Evolutionary conservation across 768 basidiomycete species (phyloP), one percentile per base, ranked within the genome.

Genomic region (Kwoniella dendrophila): DNA sequence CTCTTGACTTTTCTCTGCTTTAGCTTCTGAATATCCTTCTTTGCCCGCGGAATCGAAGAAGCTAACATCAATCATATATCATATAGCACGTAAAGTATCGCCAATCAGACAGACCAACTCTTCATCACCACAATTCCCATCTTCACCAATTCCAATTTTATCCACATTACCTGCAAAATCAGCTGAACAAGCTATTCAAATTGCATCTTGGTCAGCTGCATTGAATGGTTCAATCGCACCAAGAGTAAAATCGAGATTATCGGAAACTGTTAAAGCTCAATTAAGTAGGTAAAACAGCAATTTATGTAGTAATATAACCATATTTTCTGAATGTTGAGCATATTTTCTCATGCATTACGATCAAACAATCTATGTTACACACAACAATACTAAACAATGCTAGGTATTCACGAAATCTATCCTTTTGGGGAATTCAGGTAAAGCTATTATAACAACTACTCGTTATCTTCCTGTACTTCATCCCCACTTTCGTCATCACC

Each of bases 191-290:
- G 60, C 60, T 41, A 47, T 56, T 8, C 52, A 56, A 30, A 38
- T 54, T 20, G 60, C 60, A 2, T 54, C 60, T 0, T 62, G 60
- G 60, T 4, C 53, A 10, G 60, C 60, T 5, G 60, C 60, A 2
- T 18, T 62, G 24, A 62, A 62, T 22, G 49, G 49, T 1, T 55
- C 53, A 8, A 62, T 62, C 33, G n/a, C 36, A 6, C 20, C 40
- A 2, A 26, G 33, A 26, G 50, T 47, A 1, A 62, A 62, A 27
- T n/a, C 27, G 6, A 22, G 33, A 24, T 24, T 62, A 24, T 32
- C 22, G 3, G 43, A 56, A n/a, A 51, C 33, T 14, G 60, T 62
- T 10, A 44, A 44, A 16, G 29, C 49, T 6, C 60, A 62, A 43
- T 40, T 62, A 8, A 32, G 45, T n/a, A 20, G 60, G 49, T 62